Percentiles rank a stretch among this genome's conserved stretches.
These are phyloP conservation scores for Saposhnikovia divaricata DNA, from an alignment of 129 eudicot genomes.

Conservation along the genomic window DNA sequence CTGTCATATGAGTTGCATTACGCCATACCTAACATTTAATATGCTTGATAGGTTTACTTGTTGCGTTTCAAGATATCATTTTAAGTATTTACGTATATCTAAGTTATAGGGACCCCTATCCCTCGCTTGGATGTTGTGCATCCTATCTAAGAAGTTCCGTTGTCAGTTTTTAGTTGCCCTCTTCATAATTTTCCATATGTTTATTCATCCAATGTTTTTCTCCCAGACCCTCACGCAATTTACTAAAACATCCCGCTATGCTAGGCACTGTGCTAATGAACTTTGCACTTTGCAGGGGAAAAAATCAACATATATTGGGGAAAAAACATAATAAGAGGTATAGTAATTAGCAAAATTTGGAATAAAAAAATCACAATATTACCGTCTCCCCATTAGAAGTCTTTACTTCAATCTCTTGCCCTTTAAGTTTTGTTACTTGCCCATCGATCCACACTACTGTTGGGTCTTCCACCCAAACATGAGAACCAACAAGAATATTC, in stretches of 20 bases:
- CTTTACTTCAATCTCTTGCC: constrained; percentile 37
- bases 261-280: neutral
- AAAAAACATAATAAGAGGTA: too few species aligned
- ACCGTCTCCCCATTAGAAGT: constrained; percentile 37
- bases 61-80: too few species aligned
- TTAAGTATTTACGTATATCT: too few species aligned
- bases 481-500: constrained; percentile 7
- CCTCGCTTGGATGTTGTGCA: too few species aligned
- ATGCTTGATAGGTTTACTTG: too few species aligned
- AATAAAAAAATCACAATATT: neutral
- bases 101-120: too few species aligned
- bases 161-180: neutral
- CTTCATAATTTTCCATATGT: neutral
- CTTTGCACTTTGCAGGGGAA: neutral
- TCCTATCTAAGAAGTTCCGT: neutral
- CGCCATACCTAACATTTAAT: too few species aligned
- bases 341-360: neutral
- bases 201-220: neutral
- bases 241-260: neutral
- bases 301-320: too few species aligned
- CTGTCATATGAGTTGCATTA: too few species aligned
- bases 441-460: constrained; percentile 45
- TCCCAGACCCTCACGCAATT: neutral
- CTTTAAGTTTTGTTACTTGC: constrained; percentile 35
- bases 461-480: constrained; percentile 46